Base-by-base conservation (phyloP, 208 protist species). In the Lotmaria passim region DNA sequence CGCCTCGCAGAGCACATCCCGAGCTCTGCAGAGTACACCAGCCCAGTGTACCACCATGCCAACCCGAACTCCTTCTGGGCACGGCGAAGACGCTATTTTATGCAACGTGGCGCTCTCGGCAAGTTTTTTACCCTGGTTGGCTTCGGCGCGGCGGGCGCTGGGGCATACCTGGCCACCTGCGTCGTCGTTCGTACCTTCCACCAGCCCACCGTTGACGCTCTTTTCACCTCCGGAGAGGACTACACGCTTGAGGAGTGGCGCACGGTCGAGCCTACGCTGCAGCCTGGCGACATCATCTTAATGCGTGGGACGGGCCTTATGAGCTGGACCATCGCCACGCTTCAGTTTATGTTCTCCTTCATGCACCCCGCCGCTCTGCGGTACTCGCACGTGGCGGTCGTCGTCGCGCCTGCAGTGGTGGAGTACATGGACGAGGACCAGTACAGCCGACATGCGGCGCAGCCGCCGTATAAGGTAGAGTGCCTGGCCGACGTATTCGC, bases 301-400 rank as follows among this genome's bases (percentile, higher is more conserved):
- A 81, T 95, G 78, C 79, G 82, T 48, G 90, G 90, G 24, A 77
- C 36, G 7, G 87, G 86, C 26, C 38, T 50, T 4, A 74, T 84
- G 67, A 93, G 87, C 60, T 82, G 79, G 70, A 65, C 47, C 46
- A 95, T 93, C 44, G 58, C 70, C 4, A 79, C 71, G 3, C 69
- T 83, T 12, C 86, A 91, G 75, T 86, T 89, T 47, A 61, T 69
- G 24, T 75, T 79, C 28, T 75, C 69, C 58, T 46, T 76, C 34
- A 53, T 89, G 66, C 71, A 61, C 10, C 75, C 86, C 0, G 57
- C 76, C 0, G 80, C 85, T 28, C 41, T 95, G 71, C 83, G 83
- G 7, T 95, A 93, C 74, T 95, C 90, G 41, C 90, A 95, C 61
- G 85, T 91, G 17, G 85, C 83, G 36, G 87, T 95, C n/a, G 90